phyloP scores from a whole-genome alignment of 1,139 yeast genomes.

The Keqinozyma sinolaborantium region DNA sequence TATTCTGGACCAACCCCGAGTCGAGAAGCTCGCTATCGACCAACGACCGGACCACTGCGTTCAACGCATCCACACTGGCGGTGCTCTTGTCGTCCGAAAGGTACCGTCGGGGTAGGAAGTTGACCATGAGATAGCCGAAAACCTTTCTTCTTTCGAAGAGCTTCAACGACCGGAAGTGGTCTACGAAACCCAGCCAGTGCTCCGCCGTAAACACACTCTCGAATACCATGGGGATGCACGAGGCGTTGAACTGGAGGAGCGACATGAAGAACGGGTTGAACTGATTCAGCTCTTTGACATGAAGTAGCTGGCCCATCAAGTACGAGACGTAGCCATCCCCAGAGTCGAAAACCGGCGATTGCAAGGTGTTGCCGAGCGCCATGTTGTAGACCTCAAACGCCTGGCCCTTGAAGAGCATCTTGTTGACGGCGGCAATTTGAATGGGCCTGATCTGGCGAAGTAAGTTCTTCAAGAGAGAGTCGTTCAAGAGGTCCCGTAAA shows the following conservation, averaged over 20 bases:
- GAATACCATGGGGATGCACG: constrained; percentile 16
- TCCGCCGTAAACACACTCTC: constrained; percentile 18
- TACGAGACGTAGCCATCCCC: constrained; percentile 20
- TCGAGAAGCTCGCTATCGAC: background rate
- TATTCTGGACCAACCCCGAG: background rate
- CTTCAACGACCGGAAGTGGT: constrained; percentile 18
- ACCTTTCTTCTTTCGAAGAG: constrained; percentile 22
- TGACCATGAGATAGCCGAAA: constrained; percentile 4
- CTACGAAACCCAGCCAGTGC: constrained; percentile 18
- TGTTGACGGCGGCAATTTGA: constrained; percentile 32
- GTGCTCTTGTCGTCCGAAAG: background rate
- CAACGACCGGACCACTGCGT: background rate
- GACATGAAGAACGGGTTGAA: constrained; percentile 23
- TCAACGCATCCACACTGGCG: background rate
- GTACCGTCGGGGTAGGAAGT: background rate
- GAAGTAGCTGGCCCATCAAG: constrained; percentile 15
- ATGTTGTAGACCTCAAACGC: constrained; percentile 13
- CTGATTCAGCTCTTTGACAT: constrained; percentile 7
- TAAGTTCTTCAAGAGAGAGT: constrained; percentile 15
- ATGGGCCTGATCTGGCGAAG: constrained; percentile 4
- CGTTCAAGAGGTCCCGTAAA: constrained; percentile 15
- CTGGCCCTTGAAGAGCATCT: constrained; percentile 33
- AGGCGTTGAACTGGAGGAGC: constrained; percentile 18
- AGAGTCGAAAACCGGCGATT: constrained; percentile 11
- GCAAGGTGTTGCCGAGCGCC: background rate